Base-by-base conservation (phyloP, 2,329 filamentous ascomycete species). In the Zalaria sp. region DNA sequence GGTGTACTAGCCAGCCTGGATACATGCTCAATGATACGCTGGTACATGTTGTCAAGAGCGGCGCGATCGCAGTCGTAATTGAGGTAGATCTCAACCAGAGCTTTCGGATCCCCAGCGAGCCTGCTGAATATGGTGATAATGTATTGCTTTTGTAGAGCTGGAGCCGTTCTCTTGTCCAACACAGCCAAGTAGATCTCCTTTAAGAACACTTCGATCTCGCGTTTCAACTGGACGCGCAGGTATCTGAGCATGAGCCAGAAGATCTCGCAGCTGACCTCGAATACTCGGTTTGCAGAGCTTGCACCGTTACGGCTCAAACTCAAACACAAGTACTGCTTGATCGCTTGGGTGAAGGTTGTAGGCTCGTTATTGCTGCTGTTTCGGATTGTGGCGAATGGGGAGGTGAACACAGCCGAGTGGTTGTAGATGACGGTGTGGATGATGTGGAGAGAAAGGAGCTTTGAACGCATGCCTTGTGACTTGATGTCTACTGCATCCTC, bases 31-130 rank as follows among this genome's bases (percentile, higher is more conserved):
- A 98, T 88, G 41, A 96, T 80, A 51, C 75, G 70, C 62, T 98
- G 91, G 59, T 93, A 98, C 61, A 96, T 91, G 61, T 98, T 98
- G 63, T 96, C 89, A 45, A 96, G 76, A 6, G 79, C 78, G 34
- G 86, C 87, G 46, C 89, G 75, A 55, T 96, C 93, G 63, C 91
- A 98, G 59, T 98, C 91, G 57, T 98, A 98, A 61, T 98, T 98
- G 47, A 98, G 74, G 61, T 98, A 98, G 9, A 88, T 81, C 61
- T 98, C 91, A 10, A 98, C 91, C 38, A 98, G 61, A 0, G 86
- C 88, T 49, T 85, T 75, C 2, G 89, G 85, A 57, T 98, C 91
- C 10, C 77, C 79, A 45, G 83, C 88, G 38, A 98, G 70, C 44
- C 89, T 75, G 52, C 85, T 83, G 40, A 98, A 71, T 26, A 98